Conservation (phyloP, 2,329 filamentous ascomycete genomes). For the Metarhizium sp. region DNA sequence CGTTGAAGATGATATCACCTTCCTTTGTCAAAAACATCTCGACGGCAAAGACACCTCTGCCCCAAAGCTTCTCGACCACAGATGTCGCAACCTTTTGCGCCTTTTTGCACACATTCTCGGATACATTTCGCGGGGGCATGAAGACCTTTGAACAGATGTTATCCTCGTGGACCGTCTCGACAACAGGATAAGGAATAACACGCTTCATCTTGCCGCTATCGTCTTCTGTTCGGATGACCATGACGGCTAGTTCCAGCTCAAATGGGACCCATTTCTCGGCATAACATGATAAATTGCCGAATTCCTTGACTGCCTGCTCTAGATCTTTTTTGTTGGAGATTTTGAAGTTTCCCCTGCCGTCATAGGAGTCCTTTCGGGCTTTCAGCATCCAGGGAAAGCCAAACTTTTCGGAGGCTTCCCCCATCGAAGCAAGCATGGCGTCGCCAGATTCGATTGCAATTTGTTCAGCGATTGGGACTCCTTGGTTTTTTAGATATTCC, state of each 20-base stretch:
- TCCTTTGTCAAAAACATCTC: conserved; percentile 86
- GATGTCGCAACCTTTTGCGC: conserved; percentile 71
- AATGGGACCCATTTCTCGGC: conserved; percentile 88
- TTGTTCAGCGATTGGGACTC: conserved; percentile 65
- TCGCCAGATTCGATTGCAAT: conserved; percentile 48
- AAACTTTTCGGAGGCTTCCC: conserved; percentile 51
- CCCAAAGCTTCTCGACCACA: conserved; percentile 71
- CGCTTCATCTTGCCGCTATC: conserved; percentile 36
- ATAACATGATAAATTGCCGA: conserved; percentile 67
- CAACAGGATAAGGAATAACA: conserved; percentile 69
- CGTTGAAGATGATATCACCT: conserved; percentile 28
- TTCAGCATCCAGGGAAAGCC: conserved; percentile 91
- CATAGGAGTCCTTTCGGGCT: conserved; percentile 81
- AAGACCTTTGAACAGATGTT: conserved; percentile 92
- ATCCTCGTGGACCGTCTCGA: conserved; percentile 93
- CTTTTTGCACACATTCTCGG: conserved; percentile 46
- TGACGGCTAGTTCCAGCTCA: conserved; percentile 79
- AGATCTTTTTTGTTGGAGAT: conserved; percentile 36
- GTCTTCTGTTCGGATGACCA: conserved; percentile 86
- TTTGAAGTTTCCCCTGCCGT: conserved; percentile 65
- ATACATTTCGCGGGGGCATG: conserved; percentile 67
- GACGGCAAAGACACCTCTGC: conserved; percentile 89
- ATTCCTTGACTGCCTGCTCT: conserved; percentile 55
- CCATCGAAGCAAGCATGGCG: conserved; percentile 51
- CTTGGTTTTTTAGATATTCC: conserved; percentile 58